phyloP scores from a whole-genome alignment of 1,139 yeast genomes.

The Yamadazyma taylorii region DNA sequence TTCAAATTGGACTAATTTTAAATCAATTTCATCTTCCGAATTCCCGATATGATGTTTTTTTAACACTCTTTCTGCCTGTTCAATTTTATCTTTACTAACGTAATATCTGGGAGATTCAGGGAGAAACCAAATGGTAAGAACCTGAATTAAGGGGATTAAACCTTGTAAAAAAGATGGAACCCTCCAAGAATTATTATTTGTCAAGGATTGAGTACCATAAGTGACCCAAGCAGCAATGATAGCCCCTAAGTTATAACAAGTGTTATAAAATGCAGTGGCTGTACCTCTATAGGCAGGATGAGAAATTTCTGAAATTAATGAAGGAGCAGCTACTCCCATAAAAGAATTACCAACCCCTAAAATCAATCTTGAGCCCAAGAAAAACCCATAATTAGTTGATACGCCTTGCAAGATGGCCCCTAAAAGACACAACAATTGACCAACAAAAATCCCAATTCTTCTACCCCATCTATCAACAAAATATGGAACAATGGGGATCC shows the following conservation, averaged over 20 bases:
- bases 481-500: constrained; percentile 21
- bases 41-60: constrained; percentile 42
- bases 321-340: constrained; percentile 38
- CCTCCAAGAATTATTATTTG: constrained; percentile 37
- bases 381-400: not conserved
- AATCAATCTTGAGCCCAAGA: not conserved
- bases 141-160: constrained; percentile 29
- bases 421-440: constrained; percentile 27
- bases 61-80: constrained; percentile 41
- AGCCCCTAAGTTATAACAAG: constrained; percentile 54
- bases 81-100: constrained; percentile 34
- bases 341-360: constrained; percentile 30
- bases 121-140: constrained; percentile 29
- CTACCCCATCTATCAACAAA: constrained; percentile 35
- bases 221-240: constrained; percentile 56
- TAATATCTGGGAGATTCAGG: constrained; percentile 53
- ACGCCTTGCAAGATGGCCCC: constrained; percentile 46
- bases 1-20: constrained; percentile 43
- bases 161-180: constrained; percentile 50
- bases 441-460: constrained; percentile 26
- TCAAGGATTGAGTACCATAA: constrained; percentile 45
- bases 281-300: constrained; percentile 51
- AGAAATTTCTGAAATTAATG: constrained; percentile 41
- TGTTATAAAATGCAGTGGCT: constrained; percentile 47
- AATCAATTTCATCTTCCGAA: constrained; percentile 28